A percentile compares a stretch with the other conserved stretches of the same genome.
These are phyloP conservation scores for Cenchrus fungigraminus DNA, from an alignment of 176 grass and related monocot genomes.

Conservation along the genomic window DNA sequence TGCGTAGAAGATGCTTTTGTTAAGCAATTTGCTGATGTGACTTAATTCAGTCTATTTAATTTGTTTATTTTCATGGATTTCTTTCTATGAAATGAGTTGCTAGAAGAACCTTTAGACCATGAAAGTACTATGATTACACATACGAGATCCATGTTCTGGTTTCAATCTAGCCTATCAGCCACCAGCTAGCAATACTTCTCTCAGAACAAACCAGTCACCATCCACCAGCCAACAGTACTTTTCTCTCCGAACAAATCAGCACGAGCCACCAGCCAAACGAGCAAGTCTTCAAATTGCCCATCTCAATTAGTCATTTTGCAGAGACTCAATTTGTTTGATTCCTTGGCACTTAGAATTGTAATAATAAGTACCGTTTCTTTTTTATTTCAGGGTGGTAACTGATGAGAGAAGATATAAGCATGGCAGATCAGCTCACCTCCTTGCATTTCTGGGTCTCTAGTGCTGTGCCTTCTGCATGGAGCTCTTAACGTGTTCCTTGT, in stretches of 20 bases:
- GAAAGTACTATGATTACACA: no score
- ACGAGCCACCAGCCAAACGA: no score
- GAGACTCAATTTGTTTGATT: neutral
- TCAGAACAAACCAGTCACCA: no score
- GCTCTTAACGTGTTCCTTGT: neutral
- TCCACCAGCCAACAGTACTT: no score
- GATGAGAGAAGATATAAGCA: neutral
- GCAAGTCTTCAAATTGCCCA: neutral
- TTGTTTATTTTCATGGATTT: neutral
- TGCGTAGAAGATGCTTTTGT: neutral
- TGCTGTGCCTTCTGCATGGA: neutral
- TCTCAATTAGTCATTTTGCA: neutral
- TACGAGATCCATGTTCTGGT: neutral
- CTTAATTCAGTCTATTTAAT: neutral
- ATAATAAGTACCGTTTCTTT: neutral
- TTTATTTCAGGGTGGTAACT: neutral
- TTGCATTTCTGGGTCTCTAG: neutral
- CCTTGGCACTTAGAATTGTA: neutral
- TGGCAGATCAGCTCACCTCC: neutral
- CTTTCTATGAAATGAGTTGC: neutral
- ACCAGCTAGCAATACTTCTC: no score
- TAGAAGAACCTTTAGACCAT: no score
- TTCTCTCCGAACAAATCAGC: no score
- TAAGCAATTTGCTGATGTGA: neutral
- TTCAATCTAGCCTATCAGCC: neutral